phyloP scores from a whole-genome alignment of 2,329 filamentous ascomycete genomes.

The Amylocarpus encephaloides region DNA sequence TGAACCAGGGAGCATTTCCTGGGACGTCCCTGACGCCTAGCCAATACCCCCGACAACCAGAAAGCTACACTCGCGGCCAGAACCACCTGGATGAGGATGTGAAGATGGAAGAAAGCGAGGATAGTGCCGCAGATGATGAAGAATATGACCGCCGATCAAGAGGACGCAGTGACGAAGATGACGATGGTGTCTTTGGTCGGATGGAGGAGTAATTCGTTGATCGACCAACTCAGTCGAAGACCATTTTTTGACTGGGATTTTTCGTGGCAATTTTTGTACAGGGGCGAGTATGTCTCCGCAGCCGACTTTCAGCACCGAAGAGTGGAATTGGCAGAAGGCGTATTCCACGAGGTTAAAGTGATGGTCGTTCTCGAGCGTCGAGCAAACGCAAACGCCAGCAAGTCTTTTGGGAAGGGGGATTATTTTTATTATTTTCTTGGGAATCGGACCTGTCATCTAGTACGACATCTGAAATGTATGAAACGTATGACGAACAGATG shows the following conservation, averaged over 20 bases:
- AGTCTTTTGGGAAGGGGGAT: constrained; percentile 2
- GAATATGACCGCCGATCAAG: constrained; percentile 53
- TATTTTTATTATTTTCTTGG: background rate
- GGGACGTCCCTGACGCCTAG: constrained; percentile 47
- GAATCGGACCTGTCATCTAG: constrained; percentile 26
- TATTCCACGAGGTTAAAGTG: constrained; percentile 67
- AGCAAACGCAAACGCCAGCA: constrained; percentile 45
- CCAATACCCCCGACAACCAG: constrained; percentile 53
- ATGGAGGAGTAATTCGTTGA: constrained; percentile 72
- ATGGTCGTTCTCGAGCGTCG: constrained; percentile 56
- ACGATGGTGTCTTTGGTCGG: constrained; percentile 89
- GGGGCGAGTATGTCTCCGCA: constrained; percentile 55
- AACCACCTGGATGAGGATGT: constrained; percentile 55
- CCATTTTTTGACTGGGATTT: constrained; percentile 17
- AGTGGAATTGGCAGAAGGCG: constrained; percentile 43
- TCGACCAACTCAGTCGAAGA: background rate
- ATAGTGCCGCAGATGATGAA: constrained; percentile 59
- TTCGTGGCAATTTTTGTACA: constrained; percentile 32
- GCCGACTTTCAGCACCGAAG: constrained; percentile 61
- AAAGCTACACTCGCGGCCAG: constrained; percentile 55
- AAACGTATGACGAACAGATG: constrained; percentile 20
- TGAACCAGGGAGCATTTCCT: constrained; percentile 52
- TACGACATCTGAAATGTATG: constrained; percentile 23
- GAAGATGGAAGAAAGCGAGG: constrained; percentile 61
- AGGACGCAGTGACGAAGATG: constrained; percentile 75